phyloP scores from a whole-genome alignment of 495 filamentous ascomycete species.

The Tuber melanosporum region DNA sequence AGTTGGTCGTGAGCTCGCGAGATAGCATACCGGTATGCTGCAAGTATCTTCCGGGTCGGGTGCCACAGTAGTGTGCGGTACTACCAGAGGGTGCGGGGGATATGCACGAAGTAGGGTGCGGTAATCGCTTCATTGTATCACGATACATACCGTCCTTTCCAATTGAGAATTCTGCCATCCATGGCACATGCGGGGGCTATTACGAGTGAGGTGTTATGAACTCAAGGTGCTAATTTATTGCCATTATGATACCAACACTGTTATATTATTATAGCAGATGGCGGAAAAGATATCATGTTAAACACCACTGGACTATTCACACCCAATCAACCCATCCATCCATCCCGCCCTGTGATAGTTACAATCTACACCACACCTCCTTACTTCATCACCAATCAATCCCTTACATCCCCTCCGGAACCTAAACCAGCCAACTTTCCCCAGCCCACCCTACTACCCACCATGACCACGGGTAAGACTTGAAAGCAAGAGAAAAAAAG shows the following conservation, averaged over 20 bases:
- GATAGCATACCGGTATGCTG: too few species aligned
- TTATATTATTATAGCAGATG: not conserved
- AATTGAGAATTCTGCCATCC: not conserved
- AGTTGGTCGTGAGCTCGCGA: too few species aligned
- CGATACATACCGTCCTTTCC: not conserved
- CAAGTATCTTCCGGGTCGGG: too few species aligned
- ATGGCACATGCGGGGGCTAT: not conserved
- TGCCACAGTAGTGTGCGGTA: too few species aligned
- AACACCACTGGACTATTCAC: constrained; percentile 4
- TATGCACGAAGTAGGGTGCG: too few species aligned
- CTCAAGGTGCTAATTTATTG: not conserved
- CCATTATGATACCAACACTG: not conserved
- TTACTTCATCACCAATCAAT: not conserved
- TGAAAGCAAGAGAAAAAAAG: not conserved
- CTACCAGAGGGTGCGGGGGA: too few species aligned
- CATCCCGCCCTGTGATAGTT: constrained; percentile 2
- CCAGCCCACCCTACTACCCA: not conserved
- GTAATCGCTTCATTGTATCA: not conserved
- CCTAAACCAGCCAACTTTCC: not conserved
- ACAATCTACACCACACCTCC: not conserved
- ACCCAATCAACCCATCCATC: constrained; percentile 1
- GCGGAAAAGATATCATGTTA: not conserved
- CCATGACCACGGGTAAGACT: not conserved
- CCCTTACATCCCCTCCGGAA: not conserved
- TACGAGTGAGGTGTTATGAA: not conserved